Evolutionary conservation across 1,139 yeast genomes (phyloP).

Genomic region (Candida sanyaensis): DNA sequence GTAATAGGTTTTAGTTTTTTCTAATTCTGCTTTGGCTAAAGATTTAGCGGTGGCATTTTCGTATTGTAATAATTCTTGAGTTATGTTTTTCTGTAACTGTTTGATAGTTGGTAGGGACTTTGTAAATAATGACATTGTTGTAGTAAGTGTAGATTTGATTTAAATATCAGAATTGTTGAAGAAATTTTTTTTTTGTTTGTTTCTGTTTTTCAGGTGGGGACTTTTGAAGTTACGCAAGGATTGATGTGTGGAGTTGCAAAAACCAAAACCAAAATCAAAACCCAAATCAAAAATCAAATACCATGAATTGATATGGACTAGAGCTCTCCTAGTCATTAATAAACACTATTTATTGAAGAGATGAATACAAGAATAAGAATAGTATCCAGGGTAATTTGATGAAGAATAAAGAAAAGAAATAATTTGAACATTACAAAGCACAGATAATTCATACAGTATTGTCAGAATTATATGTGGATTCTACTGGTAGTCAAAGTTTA

Average conservation of each 20-base stretch:
- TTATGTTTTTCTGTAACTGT: constrained; percentile 22
- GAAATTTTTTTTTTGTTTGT: neutral
- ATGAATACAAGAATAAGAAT: too few species aligned
- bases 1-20: constrained; percentile 10
- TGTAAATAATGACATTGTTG: constrained; percentile 11
- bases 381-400: too few species aligned
- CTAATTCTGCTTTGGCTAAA: constrained; percentile 38
- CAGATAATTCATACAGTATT: too few species aligned
- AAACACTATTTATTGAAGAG: too few species aligned
- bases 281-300: too few species aligned
- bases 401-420: too few species aligned
- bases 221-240: neutral
- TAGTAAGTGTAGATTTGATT: neutral
- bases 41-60: constrained; percentile 42
- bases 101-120: constrained; percentile 14
- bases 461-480: too few species aligned
- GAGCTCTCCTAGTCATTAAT: too few species aligned
- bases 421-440: too few species aligned
- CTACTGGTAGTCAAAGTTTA: too few species aligned
- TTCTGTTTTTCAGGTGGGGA: neutral
- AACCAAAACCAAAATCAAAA: too few species aligned
- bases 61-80: constrained; percentile 48
- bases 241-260: neutral
- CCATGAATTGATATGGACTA: too few species aligned
- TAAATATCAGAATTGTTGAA: neutral